These are phyloP conservation scores for Lathyrus oleraceus DNA, from an alignment of 306 rosid species.

Conservation along the genomic window DNA sequence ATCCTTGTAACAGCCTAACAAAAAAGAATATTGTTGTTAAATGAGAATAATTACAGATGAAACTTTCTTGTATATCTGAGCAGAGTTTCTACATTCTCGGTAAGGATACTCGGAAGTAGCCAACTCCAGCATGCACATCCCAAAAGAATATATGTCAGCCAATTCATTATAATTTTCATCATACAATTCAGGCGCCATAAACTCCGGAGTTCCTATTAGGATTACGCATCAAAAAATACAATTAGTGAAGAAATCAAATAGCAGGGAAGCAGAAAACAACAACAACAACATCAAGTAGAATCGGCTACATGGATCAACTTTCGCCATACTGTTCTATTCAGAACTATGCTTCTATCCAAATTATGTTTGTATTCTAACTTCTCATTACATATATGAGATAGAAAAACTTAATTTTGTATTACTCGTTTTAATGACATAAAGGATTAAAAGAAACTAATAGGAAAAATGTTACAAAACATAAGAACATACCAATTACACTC, in stretches of 20 bases:
- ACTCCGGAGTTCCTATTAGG: slow-evolving; percentile 55
- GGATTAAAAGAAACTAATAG: neutral
- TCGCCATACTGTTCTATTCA: too few species aligned
- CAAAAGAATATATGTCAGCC: slow-evolving; percentile 57
- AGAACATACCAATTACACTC: slow-evolving; percentile 43
- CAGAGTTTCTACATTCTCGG: slow-evolving; percentile 27
- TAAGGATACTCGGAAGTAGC: slow-evolving; percentile 28
- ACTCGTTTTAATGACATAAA: neutral
- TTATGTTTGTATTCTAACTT: neutral
- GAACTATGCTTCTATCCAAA: too few species aligned
- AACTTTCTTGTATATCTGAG: slow-evolving; percentile 30
- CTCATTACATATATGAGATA: neutral
- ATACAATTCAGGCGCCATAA: slow-evolving; percentile 61
- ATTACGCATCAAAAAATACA: neutral
- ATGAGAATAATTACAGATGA: slow-evolving; percentile 16
- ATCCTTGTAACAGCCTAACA: neutral
- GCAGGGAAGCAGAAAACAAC: neutral
- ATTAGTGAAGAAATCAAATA: slow-evolving; percentile 2
- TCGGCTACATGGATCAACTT: too few species aligned
- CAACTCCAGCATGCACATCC: slow-evolving; percentile 39
- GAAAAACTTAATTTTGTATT: neutral
- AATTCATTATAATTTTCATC: slow-evolving; percentile 56
- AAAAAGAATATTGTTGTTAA: neutral
- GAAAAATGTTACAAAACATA: neutral
- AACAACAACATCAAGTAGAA: too few species aligned